phyloP scores from a whole-genome alignment of 2,329 filamentous ascomycete species.

The Penicillium decumbens region DNA sequence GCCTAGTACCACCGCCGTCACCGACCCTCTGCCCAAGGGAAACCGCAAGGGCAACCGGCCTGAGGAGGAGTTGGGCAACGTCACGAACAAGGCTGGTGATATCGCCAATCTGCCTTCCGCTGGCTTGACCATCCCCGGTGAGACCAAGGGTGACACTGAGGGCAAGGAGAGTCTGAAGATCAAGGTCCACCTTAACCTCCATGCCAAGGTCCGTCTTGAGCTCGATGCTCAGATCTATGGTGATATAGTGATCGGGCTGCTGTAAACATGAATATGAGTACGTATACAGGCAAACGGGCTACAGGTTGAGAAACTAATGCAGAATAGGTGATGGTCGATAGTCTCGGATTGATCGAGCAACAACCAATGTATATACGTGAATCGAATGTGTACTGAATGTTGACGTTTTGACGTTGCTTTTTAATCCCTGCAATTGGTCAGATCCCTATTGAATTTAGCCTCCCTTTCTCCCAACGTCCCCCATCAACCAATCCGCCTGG shows the following conservation, averaged over 20 bases:
- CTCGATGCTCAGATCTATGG: conserved; percentile 25
- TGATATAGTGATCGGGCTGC: conserved; percentile 24
- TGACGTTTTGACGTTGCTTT: neutral
- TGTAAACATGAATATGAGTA: conserved; percentile 8
- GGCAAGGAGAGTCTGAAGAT: conserved; percentile 19
- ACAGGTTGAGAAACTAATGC: neutral
- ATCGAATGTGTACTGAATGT: neutral
- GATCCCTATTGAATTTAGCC: neutral
- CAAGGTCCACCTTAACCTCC: conserved; percentile 24
- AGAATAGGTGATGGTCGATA: neutral
- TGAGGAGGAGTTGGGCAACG: conserved; percentile 3
- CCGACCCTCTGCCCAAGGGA: conserved; percentile 4
- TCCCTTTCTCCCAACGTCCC: neutral
- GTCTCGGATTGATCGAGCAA: neutral
- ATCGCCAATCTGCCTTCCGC: neutral
- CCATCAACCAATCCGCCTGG: neutral
- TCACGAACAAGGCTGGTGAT: neutral
- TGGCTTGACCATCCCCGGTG: conserved; percentile 10
- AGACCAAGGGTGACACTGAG: conserved; percentile 1
- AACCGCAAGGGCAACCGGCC: conserved; percentile 9
- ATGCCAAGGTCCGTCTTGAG: conserved; percentile 24
- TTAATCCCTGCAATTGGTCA: neutral
- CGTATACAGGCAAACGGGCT: neutral
- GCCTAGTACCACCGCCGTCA: conserved; percentile 6
- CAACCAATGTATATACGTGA: conserved; percentile 12